Conservation (phyloP, 2,329 filamentous ascomycete species). For the Neobulgaria alba region DNA sequence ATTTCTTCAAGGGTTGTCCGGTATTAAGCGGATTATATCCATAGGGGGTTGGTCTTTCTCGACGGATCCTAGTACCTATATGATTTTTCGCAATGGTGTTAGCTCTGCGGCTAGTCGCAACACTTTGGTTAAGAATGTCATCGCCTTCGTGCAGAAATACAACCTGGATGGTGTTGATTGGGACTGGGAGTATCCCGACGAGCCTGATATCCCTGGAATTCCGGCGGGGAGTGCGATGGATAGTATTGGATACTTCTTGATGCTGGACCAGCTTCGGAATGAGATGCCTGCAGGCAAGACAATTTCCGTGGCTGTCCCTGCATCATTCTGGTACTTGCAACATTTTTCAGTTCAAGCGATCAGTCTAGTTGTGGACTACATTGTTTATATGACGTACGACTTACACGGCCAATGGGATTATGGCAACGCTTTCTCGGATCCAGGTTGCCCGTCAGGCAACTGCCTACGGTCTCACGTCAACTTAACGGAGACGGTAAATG, state of each 20-base stretch:
- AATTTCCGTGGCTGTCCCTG: slow-evolving; percentile 23
- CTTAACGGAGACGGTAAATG: too few relatives aligned
- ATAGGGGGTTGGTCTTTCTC: slow-evolving; percentile 39
- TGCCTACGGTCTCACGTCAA: too few relatives aligned
- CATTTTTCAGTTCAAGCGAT: slow-evolving; percentile 12
- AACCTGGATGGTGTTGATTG: slow-evolving; percentile 28
- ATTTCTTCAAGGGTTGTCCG: slow-evolving; percentile 26
- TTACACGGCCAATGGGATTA: slow-evolving; percentile 35
- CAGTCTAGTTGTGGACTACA: slow-evolving; percentile 18
- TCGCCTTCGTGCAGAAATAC: slow-evolving; percentile 29
- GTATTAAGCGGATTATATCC: slow-evolving; percentile 34
- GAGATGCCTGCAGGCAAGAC: not conserved
- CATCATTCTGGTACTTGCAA: slow-evolving; percentile 29
- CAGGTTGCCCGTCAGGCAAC: slow-evolving; percentile 27
- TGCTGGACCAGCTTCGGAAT: slow-evolving; percentile 18
- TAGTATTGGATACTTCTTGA: slow-evolving; percentile 29
- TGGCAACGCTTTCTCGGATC: slow-evolving; percentile 23
- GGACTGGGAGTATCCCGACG: slow-evolving; percentile 32
- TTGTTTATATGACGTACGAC: slow-evolving; percentile 24
- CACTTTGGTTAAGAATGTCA: slow-evolving; percentile 28
- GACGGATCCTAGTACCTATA: slow-evolving; percentile 31
- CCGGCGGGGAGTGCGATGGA: slow-evolving; percentile 24
- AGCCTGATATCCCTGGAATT: slow-evolving; percentile 31
- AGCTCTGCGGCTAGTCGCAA: slow-evolving; percentile 28
- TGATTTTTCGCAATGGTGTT: slow-evolving; percentile 32